A percentile compares a stretch with the other conserved stretches of the same genome.
These are phyloP conservation scores for Sporothrix mexicana DNA, from an alignment of 2,329 filamentous ascomycete species.

Conservation along the genomic window DNA sequence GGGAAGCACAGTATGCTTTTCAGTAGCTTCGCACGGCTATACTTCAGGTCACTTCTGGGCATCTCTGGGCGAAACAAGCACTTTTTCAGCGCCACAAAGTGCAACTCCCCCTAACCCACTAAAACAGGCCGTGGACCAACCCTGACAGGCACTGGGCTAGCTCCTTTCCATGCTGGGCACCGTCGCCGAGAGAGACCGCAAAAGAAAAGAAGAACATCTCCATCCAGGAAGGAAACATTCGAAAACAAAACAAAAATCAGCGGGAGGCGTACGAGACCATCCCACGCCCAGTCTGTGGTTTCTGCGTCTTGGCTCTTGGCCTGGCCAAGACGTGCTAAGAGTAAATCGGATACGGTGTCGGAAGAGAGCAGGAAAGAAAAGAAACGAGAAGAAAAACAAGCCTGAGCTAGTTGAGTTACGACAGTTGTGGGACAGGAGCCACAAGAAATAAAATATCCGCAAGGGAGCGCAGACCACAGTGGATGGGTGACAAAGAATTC, in stretches of 20 bases:
- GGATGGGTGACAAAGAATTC: not conserved
- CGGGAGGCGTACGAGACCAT: too few species aligned
- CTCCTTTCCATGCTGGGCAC: not conserved
- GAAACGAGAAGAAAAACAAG: not conserved
- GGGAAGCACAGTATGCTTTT: constrained; percentile 25
- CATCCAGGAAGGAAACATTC: not conserved
- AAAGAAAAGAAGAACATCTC: not conserved
- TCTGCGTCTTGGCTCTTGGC: not conserved
- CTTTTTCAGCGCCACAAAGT: not conserved
- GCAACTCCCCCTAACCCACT: not conserved
- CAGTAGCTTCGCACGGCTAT: constrained; percentile 7
- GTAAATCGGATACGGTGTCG: not conserved
- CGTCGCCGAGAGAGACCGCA: constrained; percentile 1
- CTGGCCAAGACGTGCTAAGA: not conserved
- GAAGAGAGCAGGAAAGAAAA: not conserved
- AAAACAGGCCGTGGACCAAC: constrained; percentile 11
- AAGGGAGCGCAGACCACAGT: too few species aligned
- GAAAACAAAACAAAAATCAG: too few species aligned
- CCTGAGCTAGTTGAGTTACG: not conserved
- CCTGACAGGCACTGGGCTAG: constrained; percentile 6
- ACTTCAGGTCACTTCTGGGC: not conserved
- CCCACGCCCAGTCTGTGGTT: not conserved
- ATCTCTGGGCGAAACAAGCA: constrained; percentile 16
- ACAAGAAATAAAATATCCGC: not conserved
- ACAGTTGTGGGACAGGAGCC: not conserved